Conservation (phyloP, 352 stramenopile species). For the Phytophthora europaea region DNA sequence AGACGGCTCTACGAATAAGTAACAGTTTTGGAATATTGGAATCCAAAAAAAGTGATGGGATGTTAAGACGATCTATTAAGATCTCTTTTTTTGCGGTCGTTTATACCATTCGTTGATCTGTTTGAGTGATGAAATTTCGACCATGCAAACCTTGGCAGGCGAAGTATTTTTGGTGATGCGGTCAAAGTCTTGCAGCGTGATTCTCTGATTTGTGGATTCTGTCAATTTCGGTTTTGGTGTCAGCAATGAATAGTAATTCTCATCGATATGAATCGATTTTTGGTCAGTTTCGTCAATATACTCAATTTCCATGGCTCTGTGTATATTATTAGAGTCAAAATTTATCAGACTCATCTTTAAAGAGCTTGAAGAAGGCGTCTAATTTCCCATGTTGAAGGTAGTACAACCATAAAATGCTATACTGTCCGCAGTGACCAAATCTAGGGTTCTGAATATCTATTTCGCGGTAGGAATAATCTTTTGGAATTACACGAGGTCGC, state of each 20-base stretch:
- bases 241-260: background rate
- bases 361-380: too few relatives aligned
- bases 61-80: too few relatives aligned
- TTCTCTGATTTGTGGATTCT: background rate
- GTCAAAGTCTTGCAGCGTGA: slow-evolving; percentile 7
- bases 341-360: background rate
- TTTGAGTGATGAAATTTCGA: background rate
- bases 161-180: slow-evolving; percentile 8
- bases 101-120: too few relatives aligned
- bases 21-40: too few relatives aligned
- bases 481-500: slow-evolving; percentile 9
- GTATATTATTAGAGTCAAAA: too few relatives aligned
- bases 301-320: slow-evolving; percentile 1
- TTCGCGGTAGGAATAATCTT: slow-evolving; percentile 6
- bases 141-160: slow-evolving; percentile 4
- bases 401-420: slow-evolving; percentile 6
- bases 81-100: too few relatives aligned
- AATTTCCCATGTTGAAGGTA: too few relatives aligned
- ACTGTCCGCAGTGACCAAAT: slow-evolving; percentile 1
- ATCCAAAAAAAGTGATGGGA: too few relatives aligned
- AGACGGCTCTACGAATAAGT: too few relatives aligned
- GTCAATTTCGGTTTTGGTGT: background rate
- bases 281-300: background rate
- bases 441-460: background rate
- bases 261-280: background rate